Base-by-base conservation (phyloP, 768 basidiomycete genomes). In the Agaricus subrufescens region DNA sequence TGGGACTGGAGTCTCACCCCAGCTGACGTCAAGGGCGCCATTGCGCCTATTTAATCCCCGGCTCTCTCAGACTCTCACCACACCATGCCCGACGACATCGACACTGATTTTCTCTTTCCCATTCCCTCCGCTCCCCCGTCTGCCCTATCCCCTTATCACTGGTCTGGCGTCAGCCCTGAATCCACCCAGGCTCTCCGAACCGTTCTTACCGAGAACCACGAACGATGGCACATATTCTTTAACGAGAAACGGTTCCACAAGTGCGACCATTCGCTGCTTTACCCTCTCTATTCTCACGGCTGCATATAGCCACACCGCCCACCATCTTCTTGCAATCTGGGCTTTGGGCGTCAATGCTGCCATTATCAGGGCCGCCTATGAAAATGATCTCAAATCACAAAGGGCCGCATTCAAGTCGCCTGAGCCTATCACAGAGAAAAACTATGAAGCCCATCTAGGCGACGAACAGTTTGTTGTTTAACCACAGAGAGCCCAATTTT, bases 301-400 rank as follows among this genome's bases (percentile, higher is more conserved):
- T 62, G 43, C 67, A 23, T 10, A 5, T 50, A 75, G 69, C 60
- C 87, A 89, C 68, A 68, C 78, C 34, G 70, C 80, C 3, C 85
- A 88, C 60, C 82, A 80, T 26, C 60, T 80, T 19, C 66, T 86
- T 26, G 83, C 84, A 5, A 74, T 83, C 2, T 89, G 82, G 73
- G 73, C 75, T 0, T 66, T 90, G 10, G 88, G 87, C 1, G 86
- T 79, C 0, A 68, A 74, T 58, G 66, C 63, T 1, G 58, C 66
- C 26, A 64, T 74, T 25, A 69, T 82, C 12, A 54, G 65, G 30
- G 69, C 70, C 8, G 74, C 67, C 5, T 79, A 78, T 61, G 59
- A 73, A 31, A 60, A 59, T 34, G 75, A 79, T 51, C 59, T 63
- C 44, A 61, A 65, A 37, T 65, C 73, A 37, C 74, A 77, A 59